These are phyloP conservation scores for Beauveria sp. DNA, from an alignment of 2,329 filamentous ascomycete genomes.

Conservation along the genomic window DNA sequence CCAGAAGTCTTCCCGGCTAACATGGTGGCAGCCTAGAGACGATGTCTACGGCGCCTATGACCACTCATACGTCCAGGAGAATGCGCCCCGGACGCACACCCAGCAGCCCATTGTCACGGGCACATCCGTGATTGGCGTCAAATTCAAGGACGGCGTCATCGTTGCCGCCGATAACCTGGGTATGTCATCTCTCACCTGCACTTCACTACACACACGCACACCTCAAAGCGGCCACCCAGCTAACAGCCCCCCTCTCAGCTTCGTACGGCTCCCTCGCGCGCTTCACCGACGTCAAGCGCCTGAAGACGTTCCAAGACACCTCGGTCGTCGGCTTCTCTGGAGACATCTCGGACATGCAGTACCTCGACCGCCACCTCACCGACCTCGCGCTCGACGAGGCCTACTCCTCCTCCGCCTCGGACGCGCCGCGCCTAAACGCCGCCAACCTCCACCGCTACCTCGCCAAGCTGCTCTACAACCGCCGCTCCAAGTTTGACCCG, in stretches of 20 bases:
- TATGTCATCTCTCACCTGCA: slow-evolving; percentile 31
- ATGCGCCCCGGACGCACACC: slow-evolving; percentile 73
- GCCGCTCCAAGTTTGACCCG: slow-evolving; percentile 91
- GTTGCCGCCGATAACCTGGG: slow-evolving; percentile 96
- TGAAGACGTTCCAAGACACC: slow-evolving; percentile 77
- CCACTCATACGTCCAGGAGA: slow-evolving; percentile 68
- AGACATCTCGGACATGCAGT: slow-evolving; percentile 99
- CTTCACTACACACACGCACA: neutral
- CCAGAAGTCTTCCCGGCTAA: slow-evolving; percentile 9
- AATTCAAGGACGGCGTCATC: slow-evolving; percentile 93
- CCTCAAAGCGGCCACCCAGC: neutral
- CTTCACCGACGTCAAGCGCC: slow-evolving; percentile 93
- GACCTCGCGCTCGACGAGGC: slow-evolving; percentile 84
- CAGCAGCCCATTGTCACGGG: slow-evolving; percentile 92
- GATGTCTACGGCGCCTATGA: slow-evolving; percentile 96
- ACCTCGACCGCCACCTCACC: slow-evolving; percentile 84
- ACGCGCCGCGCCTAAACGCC: slow-evolving; percentile 59
- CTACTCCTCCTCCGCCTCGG: slow-evolving; percentile 46
- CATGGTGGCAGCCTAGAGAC: slow-evolving; percentile 69
- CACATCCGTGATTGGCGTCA: slow-evolving; percentile 89
- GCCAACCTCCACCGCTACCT: slow-evolving; percentile 96
- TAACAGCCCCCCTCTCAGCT: slow-evolving; percentile 43
- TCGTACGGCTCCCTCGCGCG: slow-evolving; percentile 96
- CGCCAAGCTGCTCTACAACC: slow-evolving; percentile 90
- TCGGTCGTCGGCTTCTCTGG: slow-evolving; percentile 90